Base-by-base conservation (phyloP, 192 early-diverging fungal genomes). In the Pilaira anomala region DNA sequence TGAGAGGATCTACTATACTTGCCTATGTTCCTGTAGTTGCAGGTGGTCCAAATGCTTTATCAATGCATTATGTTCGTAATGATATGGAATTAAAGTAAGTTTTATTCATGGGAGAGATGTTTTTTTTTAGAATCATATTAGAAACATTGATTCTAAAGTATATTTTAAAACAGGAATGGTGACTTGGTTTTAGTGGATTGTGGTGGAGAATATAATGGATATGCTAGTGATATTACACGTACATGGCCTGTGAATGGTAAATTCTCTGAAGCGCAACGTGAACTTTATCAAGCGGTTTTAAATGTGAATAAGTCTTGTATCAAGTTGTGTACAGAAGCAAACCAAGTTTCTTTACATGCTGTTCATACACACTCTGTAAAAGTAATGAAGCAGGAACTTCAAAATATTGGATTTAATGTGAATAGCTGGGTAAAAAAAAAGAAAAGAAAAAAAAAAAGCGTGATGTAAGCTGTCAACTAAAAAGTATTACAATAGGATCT, bases 11-110 rank as follows among this genome's bases (percentile, higher is more conserved):
- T 1, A 80, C 77, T 33, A 80, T 83, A 36, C 74, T 94, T 24
- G 90, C 93, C 14, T 99, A 99, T 74, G 92, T 99, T 19, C 97
- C 97, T 2, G 97, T 99, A 3, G 93, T 99, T 19, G 97, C 95
- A 0, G 85, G 90, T 8, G 97, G 95, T 30, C 76, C 79, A 46
- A 97, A 97, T 67, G 94, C 94, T 7, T 69, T 96, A 62, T 88
- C 86, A 14, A 81, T 99, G 84, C 97, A 99, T 69, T 99, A 99
- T 78, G 94, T 97, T 30, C 77, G 86, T 58, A 99, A 99, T 71
- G 82, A 90, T 49, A 80, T 83, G 69, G 56, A 73, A 14, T 50
- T 89, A 46, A 70, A 72, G 74, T 83, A 73, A 52, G 62, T 25
- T n/a, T n/a, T n/a, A n/a, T n/a, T n/a, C n/a, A n/a, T n/a, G n/a